phyloP scores from a whole-genome alignment of 1,139 yeast genomes.

The Yamadazyma triangularis region DNA sequence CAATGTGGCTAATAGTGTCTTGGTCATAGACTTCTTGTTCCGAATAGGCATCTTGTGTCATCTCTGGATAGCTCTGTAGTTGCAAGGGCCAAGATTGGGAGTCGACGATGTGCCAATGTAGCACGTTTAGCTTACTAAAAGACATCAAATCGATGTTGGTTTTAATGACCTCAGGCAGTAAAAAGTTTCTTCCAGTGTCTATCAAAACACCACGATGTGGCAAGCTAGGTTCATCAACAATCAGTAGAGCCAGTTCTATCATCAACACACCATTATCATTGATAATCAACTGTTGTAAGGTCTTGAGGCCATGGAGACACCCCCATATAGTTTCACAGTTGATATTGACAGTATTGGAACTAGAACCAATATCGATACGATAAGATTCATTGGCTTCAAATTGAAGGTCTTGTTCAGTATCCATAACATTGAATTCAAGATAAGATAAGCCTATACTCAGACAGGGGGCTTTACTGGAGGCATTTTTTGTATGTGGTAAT shows the following conservation, averaged over 20 bases:
- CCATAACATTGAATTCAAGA: no score
- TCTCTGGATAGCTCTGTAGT: constrained; percentile 31
- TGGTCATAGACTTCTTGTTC: constrained; percentile 27
- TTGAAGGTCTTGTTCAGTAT: no score
- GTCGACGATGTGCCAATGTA: constrained; percentile 47
- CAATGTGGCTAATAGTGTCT: constrained; percentile 26
- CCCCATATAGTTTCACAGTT: background rate
- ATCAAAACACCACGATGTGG: constrained; percentile 43
- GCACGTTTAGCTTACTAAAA: constrained; percentile 35
- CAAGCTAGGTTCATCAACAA: constrained; percentile 35
- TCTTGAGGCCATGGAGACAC: background rate
- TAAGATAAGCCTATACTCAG: no score
- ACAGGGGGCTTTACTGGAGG: no score
- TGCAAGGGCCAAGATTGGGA: constrained; percentile 46
- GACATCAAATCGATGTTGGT: constrained; percentile 43
- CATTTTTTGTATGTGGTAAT: no score
- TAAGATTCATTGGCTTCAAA: background rate
- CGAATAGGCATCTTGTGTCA: constrained; percentile 43
- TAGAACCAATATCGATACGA: background rate
- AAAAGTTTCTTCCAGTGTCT: constrained; percentile 42
- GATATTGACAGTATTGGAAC: background rate
- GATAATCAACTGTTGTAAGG: background rate
- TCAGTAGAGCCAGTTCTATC: constrained; percentile 35
- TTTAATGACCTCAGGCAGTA: constrained; percentile 23
- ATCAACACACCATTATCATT: no score